Base-by-base conservation (phyloP, 805 yeast species). In the Pichia ethanolica region DNA sequence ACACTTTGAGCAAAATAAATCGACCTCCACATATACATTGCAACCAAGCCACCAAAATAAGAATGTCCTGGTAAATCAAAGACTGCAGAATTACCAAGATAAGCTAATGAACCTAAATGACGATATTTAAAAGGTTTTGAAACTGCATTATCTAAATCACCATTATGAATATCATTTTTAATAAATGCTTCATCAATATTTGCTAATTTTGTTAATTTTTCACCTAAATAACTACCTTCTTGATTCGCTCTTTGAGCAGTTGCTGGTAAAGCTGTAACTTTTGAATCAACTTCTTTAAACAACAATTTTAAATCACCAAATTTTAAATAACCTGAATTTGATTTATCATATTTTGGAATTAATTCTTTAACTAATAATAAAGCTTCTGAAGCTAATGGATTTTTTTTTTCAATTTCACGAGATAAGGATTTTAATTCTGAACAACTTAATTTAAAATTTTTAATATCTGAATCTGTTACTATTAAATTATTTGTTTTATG, bases 201-300 rank as follows among this genome's bases (percentile, higher is more conserved):
- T 59, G 82, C 74, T 59, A 82, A 68, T 58, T 76, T 82, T 63
- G 77, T 76, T 67, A 90, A 82, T 56, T 82, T 79, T 35, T 73
- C 71, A 48, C 90, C 91, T 56, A 90, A 77, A 70, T 79, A 90
- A 48, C 75, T 74, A 64, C 97, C 97, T 70, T 89, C 87, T 74
- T 90, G 97, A 71, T 89, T 82, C 33, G 98, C 98, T 46, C 89
- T 97, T 75, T 90, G 97, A 25, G 97, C 98, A 54, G 98, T 90
- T 59, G 97, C 97, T 39, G 96, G 93, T 59, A 80, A 89, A 57
- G 79, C 83, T 38, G 86, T 86, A 56, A 91, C 73, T 66, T 78
- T 75, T 42, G 76, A 62, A 67, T 86, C 79, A 61, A 91, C 74
- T 61, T 80, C 78, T 54, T 78, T 73, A 46, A 86, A 77, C 45